Conservation (phyloP, 306 rosid species). For the Cicer judaicum region DNA sequence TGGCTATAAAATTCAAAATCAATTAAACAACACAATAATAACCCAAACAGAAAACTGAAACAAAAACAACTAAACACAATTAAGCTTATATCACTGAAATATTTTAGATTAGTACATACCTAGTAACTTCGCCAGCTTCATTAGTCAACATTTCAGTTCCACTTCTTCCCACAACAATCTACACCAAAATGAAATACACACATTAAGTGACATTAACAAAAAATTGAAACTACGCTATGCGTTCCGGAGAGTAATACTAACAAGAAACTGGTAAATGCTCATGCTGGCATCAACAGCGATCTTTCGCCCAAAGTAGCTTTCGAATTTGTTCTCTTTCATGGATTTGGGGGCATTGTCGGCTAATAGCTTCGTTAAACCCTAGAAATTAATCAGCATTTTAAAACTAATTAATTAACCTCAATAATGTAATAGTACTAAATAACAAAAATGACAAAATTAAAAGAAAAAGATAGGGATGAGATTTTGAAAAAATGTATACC, state of each 20-base stretch:
- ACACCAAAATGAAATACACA: slow-evolving; percentile 44
- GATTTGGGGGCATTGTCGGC: slow-evolving; percentile 93
- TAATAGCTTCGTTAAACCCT: slow-evolving; percentile 99
- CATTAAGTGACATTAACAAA: neutral
- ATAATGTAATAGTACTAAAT: neutral
- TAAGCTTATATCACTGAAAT: neutral
- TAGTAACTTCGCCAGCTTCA: slow-evolving; percentile 99
- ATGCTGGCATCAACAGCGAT: slow-evolving; percentile 95
- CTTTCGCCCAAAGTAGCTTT: slow-evolving; percentile 91
- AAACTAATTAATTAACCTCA: neutral
- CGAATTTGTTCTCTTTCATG: slow-evolving; percentile 96
- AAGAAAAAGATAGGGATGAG: neutral
- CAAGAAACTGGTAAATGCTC: slow-evolving; percentile 99
- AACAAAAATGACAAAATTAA: neutral
- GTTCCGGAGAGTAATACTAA: slow-evolving; percentile 40
- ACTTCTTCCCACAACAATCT: slow-evolving; percentile 97
- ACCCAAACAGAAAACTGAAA: slow-evolving; percentile 10
- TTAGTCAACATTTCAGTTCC: slow-evolving; percentile 95
- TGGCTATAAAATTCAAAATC: slow-evolving; percentile 64
- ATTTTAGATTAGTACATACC: slow-evolving; percentile 51
- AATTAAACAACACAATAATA: slow-evolving; percentile 32
- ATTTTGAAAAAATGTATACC: slow-evolving; percentile 50
- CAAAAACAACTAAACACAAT: neutral
- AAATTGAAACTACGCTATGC: neutral
- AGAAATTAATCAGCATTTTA: slow-evolving; percentile 28